phyloP scores from a whole-genome alignment of 2,329 filamentous ascomycete genomes.

The Talaromyces sp. region DNA sequence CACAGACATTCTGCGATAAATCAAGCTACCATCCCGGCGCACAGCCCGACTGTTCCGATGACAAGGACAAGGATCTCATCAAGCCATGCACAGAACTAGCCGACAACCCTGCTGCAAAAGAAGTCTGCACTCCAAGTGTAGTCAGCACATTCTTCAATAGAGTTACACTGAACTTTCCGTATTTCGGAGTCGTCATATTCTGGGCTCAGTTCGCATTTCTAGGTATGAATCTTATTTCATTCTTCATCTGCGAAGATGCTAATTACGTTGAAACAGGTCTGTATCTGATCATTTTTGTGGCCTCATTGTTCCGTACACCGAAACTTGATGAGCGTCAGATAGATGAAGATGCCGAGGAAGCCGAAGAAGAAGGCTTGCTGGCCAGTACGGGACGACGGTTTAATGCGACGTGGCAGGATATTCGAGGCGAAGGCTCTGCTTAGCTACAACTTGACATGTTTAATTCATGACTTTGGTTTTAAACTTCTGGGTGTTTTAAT shows the following conservation, averaged over 20 bases:
- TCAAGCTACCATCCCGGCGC: conserved; percentile 59
- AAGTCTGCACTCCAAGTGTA: conserved; percentile 86
- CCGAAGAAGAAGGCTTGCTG: conserved; percentile 89
- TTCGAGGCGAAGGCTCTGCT: conserved; percentile 35
- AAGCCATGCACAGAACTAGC: conserved; percentile 77
- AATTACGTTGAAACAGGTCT: conserved; percentile 44
- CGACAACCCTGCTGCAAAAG: conserved; percentile 65
- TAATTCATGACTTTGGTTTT: neutral
- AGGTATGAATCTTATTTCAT: conserved; percentile 38
- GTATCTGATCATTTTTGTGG: conserved; percentile 77
- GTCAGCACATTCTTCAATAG: conserved; percentile 92
- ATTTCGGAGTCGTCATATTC: conserved; percentile 89
- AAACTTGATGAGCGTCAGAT: conserved; percentile 71
- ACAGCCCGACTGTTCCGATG: conserved; percentile 69
- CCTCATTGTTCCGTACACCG: conserved; percentile 76
- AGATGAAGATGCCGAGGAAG: conserved; percentile 84
- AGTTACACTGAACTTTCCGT: conserved; percentile 88
- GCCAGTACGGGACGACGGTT: conserved; percentile 79
- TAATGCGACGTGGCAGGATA: conserved; percentile 83
- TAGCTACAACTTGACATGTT: neutral
- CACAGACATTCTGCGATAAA: conserved; percentile 87
- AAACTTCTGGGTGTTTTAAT: neutral
- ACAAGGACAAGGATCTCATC: conserved; percentile 60
- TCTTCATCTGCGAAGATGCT: neutral
- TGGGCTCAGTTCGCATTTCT: conserved; percentile 96